Conservation (phyloP, 2,329 filamentous ascomycete genomes). For the Chrysosporium queenslandicum region DNA sequence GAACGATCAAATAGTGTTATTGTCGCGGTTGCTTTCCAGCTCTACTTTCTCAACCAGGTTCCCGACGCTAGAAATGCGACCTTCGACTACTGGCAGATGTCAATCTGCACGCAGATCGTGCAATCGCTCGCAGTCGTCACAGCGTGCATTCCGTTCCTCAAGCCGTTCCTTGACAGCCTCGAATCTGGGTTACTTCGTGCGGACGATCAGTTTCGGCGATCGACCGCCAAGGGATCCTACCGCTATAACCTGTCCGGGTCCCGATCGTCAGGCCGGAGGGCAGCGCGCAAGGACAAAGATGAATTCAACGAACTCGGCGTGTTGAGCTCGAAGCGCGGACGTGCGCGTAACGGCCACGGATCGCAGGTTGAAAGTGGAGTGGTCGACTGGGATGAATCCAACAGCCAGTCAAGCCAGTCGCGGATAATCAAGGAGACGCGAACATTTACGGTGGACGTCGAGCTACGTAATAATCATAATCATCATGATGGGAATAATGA, state of each 20-base stretch:
- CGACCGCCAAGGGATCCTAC: conserved; percentile 8
- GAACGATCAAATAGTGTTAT: conserved; percentile 11
- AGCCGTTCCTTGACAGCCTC: conserved; percentile 24
- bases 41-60: conserved; percentile 15
- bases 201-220: conserved; percentile 18
- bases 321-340: not conserved
- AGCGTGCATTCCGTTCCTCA: conserved; percentile 24
- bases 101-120: conserved; percentile 22
- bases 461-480: conserved; percentile 9
- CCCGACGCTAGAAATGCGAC: conserved; percentile 17
- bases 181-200: conserved; percentile 22
- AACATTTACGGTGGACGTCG: conserved; percentile 14
- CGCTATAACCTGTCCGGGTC: conserved; percentile 9
- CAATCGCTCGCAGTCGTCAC: conserved; percentile 23
- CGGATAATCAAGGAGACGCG: conserved; percentile 16
- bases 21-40: conserved; percentile 11
- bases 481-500: not conserved
- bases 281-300: not conserved
- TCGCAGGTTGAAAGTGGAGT: conserved; percentile 9
- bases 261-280: conserved; percentile 1
- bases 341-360: conserved; percentile 5
- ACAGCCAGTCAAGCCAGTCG: conserved; percentile 15
- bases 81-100: conserved; percentile 24
- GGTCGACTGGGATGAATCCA: conserved; percentile 14
- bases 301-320: conserved; percentile 12